phyloP scores from a whole-genome alignment of 2,329 filamentous ascomycete species.

The Periconia macrospinosa region DNA sequence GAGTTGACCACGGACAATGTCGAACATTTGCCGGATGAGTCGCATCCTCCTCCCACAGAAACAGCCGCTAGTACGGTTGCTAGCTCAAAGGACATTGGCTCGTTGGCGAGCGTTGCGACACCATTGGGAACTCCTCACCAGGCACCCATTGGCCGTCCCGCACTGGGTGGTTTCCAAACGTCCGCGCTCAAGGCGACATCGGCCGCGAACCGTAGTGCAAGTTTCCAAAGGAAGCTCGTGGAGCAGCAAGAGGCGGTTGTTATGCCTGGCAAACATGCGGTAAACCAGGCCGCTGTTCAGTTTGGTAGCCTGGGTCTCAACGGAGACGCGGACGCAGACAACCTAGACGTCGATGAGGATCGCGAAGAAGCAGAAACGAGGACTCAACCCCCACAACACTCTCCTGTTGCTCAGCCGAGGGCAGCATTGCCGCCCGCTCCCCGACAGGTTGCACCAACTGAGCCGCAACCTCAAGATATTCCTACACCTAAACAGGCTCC shows the following conservation, averaged over 20 bases:
- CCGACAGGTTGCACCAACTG: constrained; percentile 47
- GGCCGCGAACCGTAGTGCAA: constrained; percentile 66
- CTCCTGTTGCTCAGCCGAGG: constrained; percentile 81
- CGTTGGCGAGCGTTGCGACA: constrained; percentile 54
- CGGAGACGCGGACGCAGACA: constrained; percentile 63
- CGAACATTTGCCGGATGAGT: constrained; percentile 83
- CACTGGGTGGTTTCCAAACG: constrained; percentile 74
- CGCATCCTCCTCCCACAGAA: constrained; percentile 73
- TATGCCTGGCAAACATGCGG: constrained; percentile 95
- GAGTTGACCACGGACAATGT: constrained; percentile 90
- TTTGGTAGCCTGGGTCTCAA: constrained; percentile 95
- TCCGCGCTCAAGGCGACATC: constrained; percentile 78
- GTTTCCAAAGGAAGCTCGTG: constrained; percentile 81
- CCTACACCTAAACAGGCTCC: constrained; percentile 62
- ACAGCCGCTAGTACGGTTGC: constrained; percentile 88
- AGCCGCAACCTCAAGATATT: constrained; percentile 44
- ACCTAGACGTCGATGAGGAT: constrained; percentile 85
- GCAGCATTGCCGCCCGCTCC: constrained; percentile 79
- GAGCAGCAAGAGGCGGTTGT: constrained; percentile 98
- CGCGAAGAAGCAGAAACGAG: constrained; percentile 94
- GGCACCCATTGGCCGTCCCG: constrained; percentile 62
- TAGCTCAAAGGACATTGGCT: constrained; percentile 75
- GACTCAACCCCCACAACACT: constrained; percentile 89
- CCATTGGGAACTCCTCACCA: constrained; percentile 58
- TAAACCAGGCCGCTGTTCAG: constrained; percentile 90